phyloP scores from a whole-genome alignment of 208 protist species.

The Crithidia brevicula region DNA sequence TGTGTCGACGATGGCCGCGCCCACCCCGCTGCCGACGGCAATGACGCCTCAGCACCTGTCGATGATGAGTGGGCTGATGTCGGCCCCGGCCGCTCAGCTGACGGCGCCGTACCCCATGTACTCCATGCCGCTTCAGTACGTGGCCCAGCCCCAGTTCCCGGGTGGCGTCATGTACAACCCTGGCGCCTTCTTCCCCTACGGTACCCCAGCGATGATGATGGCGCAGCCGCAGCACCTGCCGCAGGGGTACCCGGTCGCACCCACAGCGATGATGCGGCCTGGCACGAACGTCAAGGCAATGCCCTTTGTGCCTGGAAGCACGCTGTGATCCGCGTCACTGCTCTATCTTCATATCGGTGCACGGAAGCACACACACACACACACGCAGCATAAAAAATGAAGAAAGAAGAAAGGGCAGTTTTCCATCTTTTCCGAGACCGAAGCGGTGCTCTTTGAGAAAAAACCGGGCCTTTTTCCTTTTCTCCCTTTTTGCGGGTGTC shows the following conservation, averaged over 20 bases:
- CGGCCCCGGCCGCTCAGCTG: slow-evolving; percentile 10
- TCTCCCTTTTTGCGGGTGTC: too few species aligned
- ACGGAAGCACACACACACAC: too few species aligned
- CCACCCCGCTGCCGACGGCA: neutral
- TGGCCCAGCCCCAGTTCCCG: slow-evolving; percentile 28
- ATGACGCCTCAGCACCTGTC: slow-evolving; percentile 15
- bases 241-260: slow-evolving; percentile 20
- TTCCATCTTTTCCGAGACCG: too few species aligned
- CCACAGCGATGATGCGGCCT: slow-evolving; percentile 30
- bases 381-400: too few species aligned
- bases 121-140: slow-evolving; percentile 38
- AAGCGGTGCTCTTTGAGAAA: neutral
- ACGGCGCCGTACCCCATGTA: slow-evolving; percentile 23
- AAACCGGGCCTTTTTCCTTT: too few species aligned
- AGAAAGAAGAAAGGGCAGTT: too few species aligned
- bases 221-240: slow-evolving; percentile 27
- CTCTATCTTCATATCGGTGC: neutral
- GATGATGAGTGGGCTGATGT: slow-evolving; percentile 18
- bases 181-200: slow-evolving; percentile 30
- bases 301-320: slow-evolving; percentile 62
- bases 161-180: slow-evolving; percentile 25
- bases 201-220: slow-evolving; percentile 29
- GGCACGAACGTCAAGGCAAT: slow-evolving; percentile 75
- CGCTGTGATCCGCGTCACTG: slow-evolving; percentile 16
- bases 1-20: slow-evolving; percentile 13